A percentile compares a stretch with the other conserved stretches of the same genome.
Evolutionary conservation across 2,329 filamentous ascomycete genomes (phyloP).

Genomic region (Aspergillus persii): DNA sequence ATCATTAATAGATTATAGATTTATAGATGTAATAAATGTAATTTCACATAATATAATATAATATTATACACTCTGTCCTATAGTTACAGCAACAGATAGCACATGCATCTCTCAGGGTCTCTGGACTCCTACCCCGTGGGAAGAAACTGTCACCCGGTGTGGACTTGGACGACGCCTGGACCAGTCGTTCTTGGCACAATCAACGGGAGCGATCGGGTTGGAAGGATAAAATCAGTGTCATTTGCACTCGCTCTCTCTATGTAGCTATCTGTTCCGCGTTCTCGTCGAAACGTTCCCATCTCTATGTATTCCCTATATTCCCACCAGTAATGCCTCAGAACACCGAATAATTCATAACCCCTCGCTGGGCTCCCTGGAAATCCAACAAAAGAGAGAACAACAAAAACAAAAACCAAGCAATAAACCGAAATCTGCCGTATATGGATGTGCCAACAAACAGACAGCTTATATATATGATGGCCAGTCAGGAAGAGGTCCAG

Average conservation of each 20-base stretch:
- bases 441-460: constrained; percentile 6
- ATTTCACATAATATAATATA: no score
- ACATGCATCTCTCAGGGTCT: no score
- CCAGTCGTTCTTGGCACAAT: not conserved
- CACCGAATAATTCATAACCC: not conserved
- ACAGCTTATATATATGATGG: not conserved
- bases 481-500: not conserved
- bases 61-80: no score
- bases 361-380: not conserved
- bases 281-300: not conserved
- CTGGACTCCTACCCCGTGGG: not conserved
- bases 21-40: no score
- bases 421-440: constrained; percentile 16
- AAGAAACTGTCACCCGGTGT: not conserved
- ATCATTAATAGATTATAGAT: no score
- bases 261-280: not conserved
- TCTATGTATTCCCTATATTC: not conserved
- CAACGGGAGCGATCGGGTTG: no score
- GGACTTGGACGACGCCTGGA: not conserved
- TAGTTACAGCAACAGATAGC: no score
- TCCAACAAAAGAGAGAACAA: not conserved
- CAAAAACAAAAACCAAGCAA: not conserved
- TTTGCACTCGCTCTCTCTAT: not conserved
- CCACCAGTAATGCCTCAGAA: not conserved
- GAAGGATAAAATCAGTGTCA: not conserved